These are phyloP conservation scores for Gracilaria vermiculophylla DNA, from an alignment of 23 red algal species.

Conservation along the genomic window DNA sequence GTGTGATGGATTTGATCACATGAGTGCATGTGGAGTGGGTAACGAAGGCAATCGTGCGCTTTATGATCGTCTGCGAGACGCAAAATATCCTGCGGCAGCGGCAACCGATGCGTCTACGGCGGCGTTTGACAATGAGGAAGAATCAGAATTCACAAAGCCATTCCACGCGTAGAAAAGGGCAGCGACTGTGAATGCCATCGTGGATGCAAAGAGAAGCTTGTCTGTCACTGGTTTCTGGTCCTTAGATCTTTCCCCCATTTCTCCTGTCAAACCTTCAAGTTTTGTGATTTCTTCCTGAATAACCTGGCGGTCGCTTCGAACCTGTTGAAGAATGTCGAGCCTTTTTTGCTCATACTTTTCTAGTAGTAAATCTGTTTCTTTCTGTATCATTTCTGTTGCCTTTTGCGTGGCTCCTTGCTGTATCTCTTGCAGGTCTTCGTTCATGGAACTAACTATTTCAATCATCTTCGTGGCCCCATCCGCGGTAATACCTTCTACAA, in stretches of 20 bases:
- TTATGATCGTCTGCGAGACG: background rate
- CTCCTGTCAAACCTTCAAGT: background rate
- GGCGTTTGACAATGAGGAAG: conserved; percentile 7
- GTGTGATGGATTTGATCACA: background rate
- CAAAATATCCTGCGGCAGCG: conserved; percentile 4
- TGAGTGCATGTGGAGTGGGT: background rate
- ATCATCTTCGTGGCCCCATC: background rate
- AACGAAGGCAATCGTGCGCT: background rate
- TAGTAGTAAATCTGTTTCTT: conserved; percentile 10
- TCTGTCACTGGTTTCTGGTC: background rate
- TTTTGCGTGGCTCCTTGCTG: background rate
- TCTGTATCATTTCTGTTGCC: background rate
- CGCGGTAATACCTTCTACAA: background rate
- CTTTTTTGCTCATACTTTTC: conserved; percentile 4
- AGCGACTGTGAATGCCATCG: conserved; percentile 6
- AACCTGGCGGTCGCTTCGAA: background rate
- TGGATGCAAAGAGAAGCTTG: background rate
- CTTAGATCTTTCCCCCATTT: background rate
- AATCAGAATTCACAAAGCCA: conserved; percentile 10
- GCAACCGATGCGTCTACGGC: conserved; percentile 15
- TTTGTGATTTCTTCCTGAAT: conserved; percentile 8
- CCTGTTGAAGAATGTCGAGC: background rate
- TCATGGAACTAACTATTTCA: conserved; percentile 12
- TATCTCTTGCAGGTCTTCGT: background rate
- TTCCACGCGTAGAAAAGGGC: conserved; percentile 19